These are phyloP conservation scores for Marchantia paleacea DNA, from an alignment of 225 moss, liverwort and hornwort species.

Conservation along the genomic window DNA sequence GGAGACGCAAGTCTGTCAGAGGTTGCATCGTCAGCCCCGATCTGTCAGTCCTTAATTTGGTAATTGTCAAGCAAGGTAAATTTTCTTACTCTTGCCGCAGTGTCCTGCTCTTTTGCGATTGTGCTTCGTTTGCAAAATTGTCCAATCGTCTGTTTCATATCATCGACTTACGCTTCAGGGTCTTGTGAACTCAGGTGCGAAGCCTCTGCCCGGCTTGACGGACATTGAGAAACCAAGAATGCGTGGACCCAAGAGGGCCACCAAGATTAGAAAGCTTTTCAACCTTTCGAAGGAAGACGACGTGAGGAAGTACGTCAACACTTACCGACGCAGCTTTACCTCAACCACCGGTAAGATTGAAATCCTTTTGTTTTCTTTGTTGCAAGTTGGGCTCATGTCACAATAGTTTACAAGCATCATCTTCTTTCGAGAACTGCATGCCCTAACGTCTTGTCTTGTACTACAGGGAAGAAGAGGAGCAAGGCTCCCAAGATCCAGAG, in stretches of 20 bases:
- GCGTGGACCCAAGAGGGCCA: constrained; percentile 87
- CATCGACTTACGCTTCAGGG: background rate
- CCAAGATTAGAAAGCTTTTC: constrained; percentile 83
- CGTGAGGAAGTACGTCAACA: constrained; percentile 88
- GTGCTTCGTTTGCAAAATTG: background rate
- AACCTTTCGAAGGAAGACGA: constrained; percentile 90
- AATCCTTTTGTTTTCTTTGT: background rate
- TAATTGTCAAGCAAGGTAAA: constrained; percentile 95
- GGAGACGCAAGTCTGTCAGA: constrained; percentile 85
- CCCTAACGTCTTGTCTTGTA: background rate
- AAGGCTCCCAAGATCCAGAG: constrained; percentile 43
- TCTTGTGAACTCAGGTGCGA: constrained; percentile 43
- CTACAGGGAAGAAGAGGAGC: constrained; percentile 33
- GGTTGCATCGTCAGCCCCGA: constrained; percentile 92
- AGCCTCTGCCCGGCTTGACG: constrained; percentile 70
- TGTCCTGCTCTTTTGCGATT: background rate
- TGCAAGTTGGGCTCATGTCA: background rate
- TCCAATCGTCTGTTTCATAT: background rate
- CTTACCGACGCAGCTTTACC: constrained; percentile 68
- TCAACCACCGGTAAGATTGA: constrained; percentile 54
- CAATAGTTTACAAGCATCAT: background rate
- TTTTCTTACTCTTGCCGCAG: background rate
- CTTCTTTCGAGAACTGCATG: background rate
- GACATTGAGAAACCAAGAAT: constrained; percentile 86
- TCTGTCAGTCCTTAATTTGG: constrained; percentile 75